Conservation (phyloP, 1,284 basidiomycete species). For the Trichosporon coremiiforme region DNA sequence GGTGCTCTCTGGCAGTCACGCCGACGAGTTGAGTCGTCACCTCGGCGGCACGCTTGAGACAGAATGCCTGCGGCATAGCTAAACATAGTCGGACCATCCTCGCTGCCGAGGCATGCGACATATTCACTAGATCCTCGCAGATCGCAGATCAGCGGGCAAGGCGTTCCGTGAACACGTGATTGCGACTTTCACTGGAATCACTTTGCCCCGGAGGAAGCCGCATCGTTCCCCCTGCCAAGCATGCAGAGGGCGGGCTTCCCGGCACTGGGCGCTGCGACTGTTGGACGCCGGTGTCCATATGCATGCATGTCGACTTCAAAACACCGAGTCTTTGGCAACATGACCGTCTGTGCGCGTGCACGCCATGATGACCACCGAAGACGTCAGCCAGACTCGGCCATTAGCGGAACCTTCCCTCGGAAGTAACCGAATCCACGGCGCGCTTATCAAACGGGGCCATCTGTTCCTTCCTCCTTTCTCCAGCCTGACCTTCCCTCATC, state of each 20-base stretch:
- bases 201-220: no score
- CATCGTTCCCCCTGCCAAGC: not conserved
- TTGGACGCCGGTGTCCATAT: not conserved
- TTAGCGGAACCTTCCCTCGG: conserved; percentile 13
- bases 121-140: no score
- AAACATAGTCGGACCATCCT: not conserved
- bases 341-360: not conserved
- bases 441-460: conserved; percentile 15
- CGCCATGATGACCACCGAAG: not conserved
- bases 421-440: not conserved
- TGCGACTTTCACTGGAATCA: not conserved
- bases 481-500: not conserved
- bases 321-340: not conserved
- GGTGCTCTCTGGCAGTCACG: not conserved
- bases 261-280: not conserved
- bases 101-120: not conserved
- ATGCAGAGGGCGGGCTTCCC: not conserved
- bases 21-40: no score
- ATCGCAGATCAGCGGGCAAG: not conserved
- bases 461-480: not conserved
- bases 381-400: conserved; percentile 16
- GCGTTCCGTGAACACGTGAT: not conserved
- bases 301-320: not conserved
- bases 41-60: no score
- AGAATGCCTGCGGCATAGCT: no score